Conservation (phyloP, 805 yeast genomes). For the Ogataea salicorniae region DNA sequence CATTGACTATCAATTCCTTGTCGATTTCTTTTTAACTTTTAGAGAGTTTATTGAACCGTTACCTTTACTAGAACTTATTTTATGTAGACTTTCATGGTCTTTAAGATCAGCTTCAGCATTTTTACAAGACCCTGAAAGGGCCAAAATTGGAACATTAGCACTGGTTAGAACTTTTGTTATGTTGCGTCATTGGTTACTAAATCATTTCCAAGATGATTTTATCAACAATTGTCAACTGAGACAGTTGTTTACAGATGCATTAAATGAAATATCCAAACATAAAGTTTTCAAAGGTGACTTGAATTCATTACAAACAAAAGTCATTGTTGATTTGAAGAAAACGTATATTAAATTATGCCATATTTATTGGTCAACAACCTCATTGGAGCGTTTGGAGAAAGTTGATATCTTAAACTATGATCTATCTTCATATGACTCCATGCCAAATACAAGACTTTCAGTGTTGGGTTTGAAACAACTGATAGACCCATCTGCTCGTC, state of each 20-base stretch:
- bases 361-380: conserved; percentile 29
- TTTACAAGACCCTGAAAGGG: conserved; percentile 17
- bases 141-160: conserved; percentile 56
- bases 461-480: conserved; percentile 33
- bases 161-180: conserved; percentile 81
- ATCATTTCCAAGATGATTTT: conserved; percentile 85
- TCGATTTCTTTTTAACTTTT: conserved; percentile 84
- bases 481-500: conserved; percentile 35
- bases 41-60: conserved; percentile 61
- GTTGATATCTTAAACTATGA: conserved; percentile 19
- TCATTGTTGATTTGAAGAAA: conserved; percentile 31
- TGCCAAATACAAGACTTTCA: conserved; percentile 32
- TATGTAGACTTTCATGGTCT: conserved; percentile 75
- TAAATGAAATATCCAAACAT: conserved; percentile 36
- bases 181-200: conserved; percentile 83
- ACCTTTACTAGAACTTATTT: conserved; percentile 54
- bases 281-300: conserved; percentile 11
- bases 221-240: conserved; percentile 47
- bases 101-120: conserved; percentile 21
- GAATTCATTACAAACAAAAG: conserved; percentile 21
- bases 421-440: conserved; percentile 23
- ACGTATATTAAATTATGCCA: conserved; percentile 28
- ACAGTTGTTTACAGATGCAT: conserved; percentile 33
- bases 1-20: conserved; percentile 69
- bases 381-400: conserved; percentile 18